A percentile compares a stretch with the other conserved stretches of the same genome.
Evolutionary conservation across 306 rosid genomes (phyloP).

Genomic region (Aeschynomene evenia): DNA sequence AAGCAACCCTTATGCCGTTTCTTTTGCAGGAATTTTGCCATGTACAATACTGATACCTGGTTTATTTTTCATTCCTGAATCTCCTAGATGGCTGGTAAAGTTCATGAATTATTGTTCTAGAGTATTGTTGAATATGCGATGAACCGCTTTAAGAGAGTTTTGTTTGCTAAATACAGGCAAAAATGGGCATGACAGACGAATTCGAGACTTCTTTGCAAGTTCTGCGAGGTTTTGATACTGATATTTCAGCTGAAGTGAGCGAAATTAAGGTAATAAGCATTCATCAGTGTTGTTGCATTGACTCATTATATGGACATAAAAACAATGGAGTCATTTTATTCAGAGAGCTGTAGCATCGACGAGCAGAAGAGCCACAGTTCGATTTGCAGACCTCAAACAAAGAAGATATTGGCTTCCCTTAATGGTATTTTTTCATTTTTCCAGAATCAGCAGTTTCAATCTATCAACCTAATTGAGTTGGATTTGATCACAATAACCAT

Average conservation of each 20-base stretch:
- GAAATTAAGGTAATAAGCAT: slow-evolving; percentile 61
- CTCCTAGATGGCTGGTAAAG: slow-evolving; percentile 98
- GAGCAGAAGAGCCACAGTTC: slow-evolving; percentile 60
- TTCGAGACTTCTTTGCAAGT: slow-evolving; percentile 93
- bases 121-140: neutral
- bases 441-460: slow-evolving; percentile 25
- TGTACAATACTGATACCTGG: slow-evolving; percentile 90
- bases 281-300: slow-evolving; percentile 15
- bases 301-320: slow-evolving; percentile 1
- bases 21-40: slow-evolving; percentile 72
- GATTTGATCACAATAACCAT: slow-evolving; percentile 26
- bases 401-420: slow-evolving; percentile 91
- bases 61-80: slow-evolving; percentile 92
- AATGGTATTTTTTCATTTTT: slow-evolving; percentile 54
- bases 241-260: slow-evolving; percentile 75
- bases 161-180: slow-evolving; percentile 56
- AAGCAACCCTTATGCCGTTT: slow-evolving; percentile 18
- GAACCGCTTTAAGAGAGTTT: slow-evolving; percentile 20
- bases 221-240: slow-evolving; percentile 86
- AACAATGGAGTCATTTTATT: slow-evolving; percentile 26
- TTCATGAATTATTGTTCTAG: slow-evolving; percentile 23
- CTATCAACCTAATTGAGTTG: slow-evolving; percentile 11
- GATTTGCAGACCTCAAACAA: slow-evolving; percentile 75
- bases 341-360: slow-evolving; percentile 80
- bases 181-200: slow-evolving; percentile 96